Evolutionary conservation across 176 grass and related monocot genomes (phyloP), one percentile per base, ranked within the genome.

Genomic region (Avena atlantica): DNA sequence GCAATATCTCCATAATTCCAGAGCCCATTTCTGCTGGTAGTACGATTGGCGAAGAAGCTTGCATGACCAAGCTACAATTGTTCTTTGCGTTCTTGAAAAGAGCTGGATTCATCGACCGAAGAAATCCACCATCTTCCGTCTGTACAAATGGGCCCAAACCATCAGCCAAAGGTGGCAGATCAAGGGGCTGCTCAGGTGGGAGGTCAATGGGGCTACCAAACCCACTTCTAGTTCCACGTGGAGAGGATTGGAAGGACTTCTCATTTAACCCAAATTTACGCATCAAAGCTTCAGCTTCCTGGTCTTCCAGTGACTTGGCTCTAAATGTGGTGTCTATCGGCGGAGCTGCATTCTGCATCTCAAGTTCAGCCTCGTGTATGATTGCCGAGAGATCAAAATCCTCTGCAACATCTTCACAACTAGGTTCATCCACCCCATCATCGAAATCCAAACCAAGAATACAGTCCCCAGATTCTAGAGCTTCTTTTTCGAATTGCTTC

Each of bases 1-100:
- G 97, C 77, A 99, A 83, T 89, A 96, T 93, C 60, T 96, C 97
- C 97, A 99, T 94, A 83, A 99, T 93, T 52, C 92, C 94, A 80
- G 92, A 93, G 34, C 97, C 97, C 97, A 99, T 99, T 82, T 99
- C 97, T 77, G 94, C 94, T 4, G 97, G 97, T n/a, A 99, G 63
- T 74, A 99, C 97, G n/a, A 99, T 89, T 1, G 94, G 97, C 13
- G 88, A 90, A 57, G 97, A 99, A 66, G 88, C 90, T 78, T 99
- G 97, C 97, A 99, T 96, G 55, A 96, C 87, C 90, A 99, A 90
- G 64, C 83, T 96, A 76, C 89, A 93, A 20, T 94, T 92, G 74
- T 90, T 99, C 86, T 93, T 94, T 42, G 97, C 92, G 80, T 96
- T 99, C 70, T 83, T 93, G 70, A 99, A 99, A 47, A 91, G 50